Base-by-base conservation (phyloP, 176 grass and related monocot genomes). In the Lolium perenne region DNA sequence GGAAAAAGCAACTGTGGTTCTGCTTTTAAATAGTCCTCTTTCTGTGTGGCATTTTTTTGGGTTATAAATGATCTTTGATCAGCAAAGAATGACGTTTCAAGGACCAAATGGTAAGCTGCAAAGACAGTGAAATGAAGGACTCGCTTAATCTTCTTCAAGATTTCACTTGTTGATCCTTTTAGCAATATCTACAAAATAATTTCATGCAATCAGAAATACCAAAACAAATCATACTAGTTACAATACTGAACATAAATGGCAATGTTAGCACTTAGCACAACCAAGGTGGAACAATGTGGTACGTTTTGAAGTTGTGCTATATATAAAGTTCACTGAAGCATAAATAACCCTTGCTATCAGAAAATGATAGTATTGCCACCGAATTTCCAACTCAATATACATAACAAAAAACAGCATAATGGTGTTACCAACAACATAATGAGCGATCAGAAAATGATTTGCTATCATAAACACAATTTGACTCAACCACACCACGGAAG, bases 31-130 rank as follows among this genome's bases (percentile, higher is more conserved):
- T 26, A 74, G 57, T 88, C 85, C 54, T 77, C 65, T 81, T 92
- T 87, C 70, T 71, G 58, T 16, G 25, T 63, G 75, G 48, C 80
- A 90, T 23, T 77, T 81, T 86, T 95, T 69, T 90, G 90, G 61
- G 76, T 82, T 17, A 67, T 73, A 78, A 98, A 92, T 62, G 94
- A 48, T 51, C 89, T 89, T 90, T 98, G 96, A 89, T 98, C 93
- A 20, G 92, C 88, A 79, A 95, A 93, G 59, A 98, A 98, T 83
- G 93, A 98, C 73, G 93, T 88, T 91, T 95, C 93, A 32, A 95
- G 91, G 61, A 98, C 90, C 86, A 98, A 90, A 89, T 98, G 93
- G 78, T 98, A 95, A 40, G 96, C 93, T 74, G 93, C 96, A 91
- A 98, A 98, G 76, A 98, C 84, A 84, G 93, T 93, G 86, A 86